These are phyloP conservation scores for Xylaria palmicola DNA, from an alignment of 495 filamentous ascomycete species.

Conservation along the genomic window DNA sequence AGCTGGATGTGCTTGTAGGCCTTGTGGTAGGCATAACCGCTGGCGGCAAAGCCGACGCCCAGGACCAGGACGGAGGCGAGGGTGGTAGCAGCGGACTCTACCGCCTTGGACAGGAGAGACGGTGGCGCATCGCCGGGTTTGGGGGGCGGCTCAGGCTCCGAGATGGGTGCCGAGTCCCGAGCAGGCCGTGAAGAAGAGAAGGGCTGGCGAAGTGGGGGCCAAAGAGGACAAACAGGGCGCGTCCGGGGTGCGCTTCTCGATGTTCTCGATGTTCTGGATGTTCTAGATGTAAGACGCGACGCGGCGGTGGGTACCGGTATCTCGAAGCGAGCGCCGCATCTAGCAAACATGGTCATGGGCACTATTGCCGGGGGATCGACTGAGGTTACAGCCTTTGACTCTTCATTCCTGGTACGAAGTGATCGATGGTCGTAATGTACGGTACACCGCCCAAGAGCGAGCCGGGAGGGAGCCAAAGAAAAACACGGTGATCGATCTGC, in stretches of 20 bases:
- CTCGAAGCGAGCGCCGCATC: not conserved
- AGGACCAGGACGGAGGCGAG: conserved; percentile 81
- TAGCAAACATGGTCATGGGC: conserved; percentile 9
- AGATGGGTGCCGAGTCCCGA: not conserved
- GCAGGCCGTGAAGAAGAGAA: conserved; percentile 3
- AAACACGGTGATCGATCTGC: not conserved
- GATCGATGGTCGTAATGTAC: not conserved
- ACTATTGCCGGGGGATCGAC: not conserved
- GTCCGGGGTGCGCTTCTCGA: not conserved
- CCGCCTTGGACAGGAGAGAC: conserved; percentile 64
- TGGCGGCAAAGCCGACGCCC: conserved; percentile 65
- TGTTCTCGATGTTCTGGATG: no score
- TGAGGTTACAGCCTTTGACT: not conserved
- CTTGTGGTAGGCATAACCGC: conserved; percentile 81
- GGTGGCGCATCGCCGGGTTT: conserved; percentile 29
- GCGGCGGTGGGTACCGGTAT: conserved; percentile 6
- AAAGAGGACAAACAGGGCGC: not conserved
- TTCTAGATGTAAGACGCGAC: no score
- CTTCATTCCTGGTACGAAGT: not conserved
- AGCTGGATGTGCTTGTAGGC: conserved; percentile 90
- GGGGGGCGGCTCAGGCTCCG: conserved; percentile 1
- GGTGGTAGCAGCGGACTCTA: conserved; percentile 82
- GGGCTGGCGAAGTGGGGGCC: conserved; percentile 3
- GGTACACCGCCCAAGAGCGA: not conserved
- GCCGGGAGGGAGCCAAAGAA: not conserved